Base-by-base conservation (phyloP, 441 rosid genomes). In the Corymbia calophylla region DNA sequence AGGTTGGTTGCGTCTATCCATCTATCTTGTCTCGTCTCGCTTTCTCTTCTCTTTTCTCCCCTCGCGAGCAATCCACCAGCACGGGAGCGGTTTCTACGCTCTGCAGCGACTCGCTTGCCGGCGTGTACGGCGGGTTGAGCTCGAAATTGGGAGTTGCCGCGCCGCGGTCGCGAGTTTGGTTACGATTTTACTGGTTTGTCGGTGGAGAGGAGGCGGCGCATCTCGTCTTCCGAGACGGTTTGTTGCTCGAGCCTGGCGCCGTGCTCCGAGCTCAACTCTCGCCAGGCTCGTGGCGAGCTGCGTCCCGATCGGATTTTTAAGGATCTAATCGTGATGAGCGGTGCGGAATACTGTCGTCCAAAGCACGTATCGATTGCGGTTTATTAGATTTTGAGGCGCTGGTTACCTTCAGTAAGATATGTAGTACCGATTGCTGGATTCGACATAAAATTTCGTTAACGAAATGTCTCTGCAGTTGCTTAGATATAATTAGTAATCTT, bases 1-100 rank as follows among this genome's bases (percentile, higher is more conserved):
- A 93, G 96, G 97, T 95, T 87, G 31, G 93, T 10, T 10, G 19
- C 68, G 23, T 77, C 84, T 47, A 23, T 77, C 51, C 14, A 23
- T 77, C 84, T 39, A 39, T 39, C 44, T 39, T 39, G 44, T 39
- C 44, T 39, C 44, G 44, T 39, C 44, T 39, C 44, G 44, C 44
- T 39, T 39, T 77, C 51, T 51, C 44, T 77, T 25, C 3, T 7
- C 13, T 14, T 21, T 58, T 58, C n/a, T 25, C 62, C 62, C 62
- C 27, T 29, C 9, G 29, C 29, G 8, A 70, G 84, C 84, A 16
- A 73, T 73, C 84, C 13, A 53, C 84, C n/a, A 7, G 84, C 84
- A 8, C 18, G 51, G 1, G n/a, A 23, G 51, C 27, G 84, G 84
- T 23, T 23, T 23, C 48, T 77, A 77, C 84, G 9, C 84, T 23